Evolutionary conservation across 169 alveolate genomes (phyloP), one percentile per base, ranked within the genome.

Genomic region (Eimeria necatrix): DNA sequence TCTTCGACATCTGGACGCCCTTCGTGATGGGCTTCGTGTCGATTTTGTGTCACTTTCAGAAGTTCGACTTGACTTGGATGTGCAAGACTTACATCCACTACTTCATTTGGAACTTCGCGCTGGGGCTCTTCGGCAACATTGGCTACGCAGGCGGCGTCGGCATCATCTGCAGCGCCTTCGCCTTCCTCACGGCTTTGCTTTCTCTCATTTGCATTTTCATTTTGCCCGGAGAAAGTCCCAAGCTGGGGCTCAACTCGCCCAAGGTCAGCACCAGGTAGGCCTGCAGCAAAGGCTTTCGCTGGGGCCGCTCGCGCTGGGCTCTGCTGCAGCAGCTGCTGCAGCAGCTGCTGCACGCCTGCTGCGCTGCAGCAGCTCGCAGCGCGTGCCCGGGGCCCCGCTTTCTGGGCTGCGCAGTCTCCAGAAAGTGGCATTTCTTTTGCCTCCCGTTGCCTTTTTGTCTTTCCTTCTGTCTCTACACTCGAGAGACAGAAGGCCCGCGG

Each of bases 81-180:
- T 68, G 89, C 53, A 70, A 56, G 26, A 84, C 60, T 24, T 93
- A 51, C 60, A 74, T 74, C 32, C 95, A 93, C 73, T 93, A 32
- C 90, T 93, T 84, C 61, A 24, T 84, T 1, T 93, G 93, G 93
- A 81, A 83, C 52, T 71, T 93, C 59, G 81, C 83, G 14, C 26
- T 83, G 83, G 95, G 90, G 4, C 88, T 93, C 56, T 93, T 93
- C 59, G 95, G 95, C n/a, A 93, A 93, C 71, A 81, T 93, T 24
- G 95, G 95, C 12, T 93, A 93, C 51, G 85, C 93, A 3, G 95
- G 95, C 1, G 95, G 95, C 2, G 76, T 93, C 18, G 95, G 95
- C 22, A 84, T 93, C 83, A 84, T 93, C 56, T 86, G 80, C 83
- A 76, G 93, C 24, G 87, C 93, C 20, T 81, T 93, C 83, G 52